Evolutionary conservation across 2,329 filamentous ascomycete species (phyloP), one percentile per base, ranked within the genome.

Genomic region (Mariannaea elegans): DNA sequence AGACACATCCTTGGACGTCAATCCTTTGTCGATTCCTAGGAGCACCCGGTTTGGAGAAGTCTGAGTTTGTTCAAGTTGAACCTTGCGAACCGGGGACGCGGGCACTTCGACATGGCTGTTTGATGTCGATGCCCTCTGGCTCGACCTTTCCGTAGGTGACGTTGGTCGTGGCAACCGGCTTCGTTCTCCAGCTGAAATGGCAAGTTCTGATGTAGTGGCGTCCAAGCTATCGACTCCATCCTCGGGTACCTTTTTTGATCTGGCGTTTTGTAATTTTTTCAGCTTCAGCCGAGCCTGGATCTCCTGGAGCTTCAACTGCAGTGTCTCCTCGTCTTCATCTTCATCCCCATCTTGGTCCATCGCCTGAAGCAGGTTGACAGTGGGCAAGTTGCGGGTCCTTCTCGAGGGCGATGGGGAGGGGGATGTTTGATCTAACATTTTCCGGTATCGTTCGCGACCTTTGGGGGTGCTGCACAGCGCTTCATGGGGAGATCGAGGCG

Each of bases 221-320:
- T 58, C 58, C 45, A 63, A 60, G 38, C 32, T 58, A 51, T 62
- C 65, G 41, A 59, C 65, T 62, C 57, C 62, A 34, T 61, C 64
- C 45, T 52, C 59, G 27, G 61, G 56, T 2, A 34, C 45, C 61
- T 65, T 70, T 45, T 67, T 69, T 6, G 59, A 59, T 51, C 68
- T 76, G 47, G 75, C 77, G 72, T 89, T 89, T 74, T 95, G 91
- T 13, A 98, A 79, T 71, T 90, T 93, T 76, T 97, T 98, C 65
- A 98, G 77, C 76, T 90, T 95, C 51, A 98, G 78, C 61, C 90
- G 89, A 7, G 94, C 93, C 75, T 98, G 90, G 59, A 99, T 97
- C 55, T 92, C 93, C 65, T 94, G 89, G 5, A 98, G 80, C 73
- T 97, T 89, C 63, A 99, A 80, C 72, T 96, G 87, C 31, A 98